Evolutionary conservation across 1,284 basidiomycete genomes (phyloP).

Genomic region (Irpex sp.): DNA sequence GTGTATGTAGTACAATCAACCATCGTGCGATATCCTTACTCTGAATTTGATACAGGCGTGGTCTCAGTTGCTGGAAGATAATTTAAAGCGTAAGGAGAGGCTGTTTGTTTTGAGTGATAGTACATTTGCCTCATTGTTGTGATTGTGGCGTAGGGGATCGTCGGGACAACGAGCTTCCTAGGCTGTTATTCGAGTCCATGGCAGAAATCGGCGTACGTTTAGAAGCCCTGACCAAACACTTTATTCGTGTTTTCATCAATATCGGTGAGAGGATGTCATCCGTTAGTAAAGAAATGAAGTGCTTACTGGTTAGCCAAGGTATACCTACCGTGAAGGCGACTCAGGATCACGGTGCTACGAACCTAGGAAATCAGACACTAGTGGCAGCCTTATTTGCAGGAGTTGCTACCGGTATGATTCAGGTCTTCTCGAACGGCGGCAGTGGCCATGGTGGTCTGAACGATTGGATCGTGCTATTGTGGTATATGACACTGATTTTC

Average conservation of each 20-base stretch:
- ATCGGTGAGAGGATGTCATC: constrained; percentile 41
- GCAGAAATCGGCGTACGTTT: constrained; percentile 65
- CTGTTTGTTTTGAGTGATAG: too few species aligned
- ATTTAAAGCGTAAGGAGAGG: too few species aligned
- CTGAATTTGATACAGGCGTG: constrained; percentile 15
- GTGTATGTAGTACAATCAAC: not conserved
- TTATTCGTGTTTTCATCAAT: constrained; percentile 64
- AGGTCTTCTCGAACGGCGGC: constrained; percentile 30
- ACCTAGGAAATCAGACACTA: constrained; percentile 63
- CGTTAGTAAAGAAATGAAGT: constrained; percentile 2
- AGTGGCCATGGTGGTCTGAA: constrained; percentile 35
- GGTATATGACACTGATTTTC: constrained; percentile 70
- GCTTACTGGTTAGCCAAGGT: constrained; percentile 30
- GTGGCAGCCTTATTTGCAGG: constrained; percentile 75
- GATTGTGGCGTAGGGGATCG: too few species aligned
- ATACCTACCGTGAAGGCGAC: constrained; percentile 69
- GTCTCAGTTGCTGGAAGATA: too few species aligned
- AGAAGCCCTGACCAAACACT: constrained; percentile 50
- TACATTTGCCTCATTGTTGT: too few species aligned
- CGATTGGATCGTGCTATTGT: constrained; percentile 55
- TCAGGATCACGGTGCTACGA: constrained; percentile 60
- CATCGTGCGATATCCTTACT: constrained; percentile 51
- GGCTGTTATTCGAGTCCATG: constrained; percentile 53
- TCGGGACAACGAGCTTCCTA: too few species aligned
- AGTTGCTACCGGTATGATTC: constrained; percentile 64